These are phyloP conservation scores for Entomortierella chlamydospora DNA, from an alignment of 192 early-diverging fungal species.

Conservation along the genomic window DNA sequence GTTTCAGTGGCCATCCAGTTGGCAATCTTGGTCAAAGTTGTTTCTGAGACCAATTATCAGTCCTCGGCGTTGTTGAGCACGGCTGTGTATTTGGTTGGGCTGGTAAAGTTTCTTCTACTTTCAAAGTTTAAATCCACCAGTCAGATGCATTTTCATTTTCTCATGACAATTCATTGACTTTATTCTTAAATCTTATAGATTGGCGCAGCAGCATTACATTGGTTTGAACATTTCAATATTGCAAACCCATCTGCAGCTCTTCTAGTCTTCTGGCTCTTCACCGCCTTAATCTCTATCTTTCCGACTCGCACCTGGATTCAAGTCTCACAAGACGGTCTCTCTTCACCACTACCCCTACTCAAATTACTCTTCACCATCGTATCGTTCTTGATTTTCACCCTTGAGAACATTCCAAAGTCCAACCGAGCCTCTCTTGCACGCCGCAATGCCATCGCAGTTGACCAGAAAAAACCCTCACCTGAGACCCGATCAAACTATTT, in stretches of 20 bases:
- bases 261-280: slow-evolving; percentile 17
- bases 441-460: background rate
- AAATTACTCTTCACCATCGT: slow-evolving; percentile 26
- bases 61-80: slow-evolving; percentile 13
- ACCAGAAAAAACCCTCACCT: slow-evolving; percentile 26
- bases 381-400: slow-evolving; percentile 10
- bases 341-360: slow-evolving; percentile 4
- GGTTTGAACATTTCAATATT: slow-evolving; percentile 21
- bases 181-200: slow-evolving; percentile 6
- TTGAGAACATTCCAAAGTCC: slow-evolving; percentile 13
- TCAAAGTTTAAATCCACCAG: slow-evolving; percentile 1
- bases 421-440: slow-evolving; percentile 35
- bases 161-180: too few relatives aligned
- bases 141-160: background rate
- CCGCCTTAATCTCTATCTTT: slow-evolving; percentile 11
- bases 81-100: slow-evolving; percentile 6
- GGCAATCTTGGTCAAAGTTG: slow-evolving; percentile 3
- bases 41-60: background rate
- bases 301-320: slow-evolving; percentile 12
- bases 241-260: slow-evolving; percentile 10
- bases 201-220: slow-evolving; percentile 8
- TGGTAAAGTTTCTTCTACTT: too few relatives aligned
- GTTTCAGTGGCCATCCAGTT: slow-evolving; percentile 8
- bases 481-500: slow-evolving; percentile 39
- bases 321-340: slow-evolving; percentile 13